phyloP scores from a whole-genome alignment of 805 yeast species.

The Candida insectalens region DNA sequence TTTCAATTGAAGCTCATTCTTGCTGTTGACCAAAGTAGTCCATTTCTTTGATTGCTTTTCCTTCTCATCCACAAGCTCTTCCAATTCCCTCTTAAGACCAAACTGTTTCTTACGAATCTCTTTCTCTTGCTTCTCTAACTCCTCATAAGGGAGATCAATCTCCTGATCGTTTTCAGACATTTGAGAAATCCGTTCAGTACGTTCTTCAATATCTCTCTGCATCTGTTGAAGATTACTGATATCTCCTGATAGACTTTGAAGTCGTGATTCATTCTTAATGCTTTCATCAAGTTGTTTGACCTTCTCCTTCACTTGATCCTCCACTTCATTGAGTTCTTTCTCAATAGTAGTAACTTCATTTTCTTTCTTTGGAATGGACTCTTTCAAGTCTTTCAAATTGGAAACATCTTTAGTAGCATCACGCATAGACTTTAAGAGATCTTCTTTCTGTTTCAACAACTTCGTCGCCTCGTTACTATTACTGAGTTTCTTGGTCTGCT shows the following conservation, averaged over 20 bases:
- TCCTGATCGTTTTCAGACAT: conserved; percentile 8
- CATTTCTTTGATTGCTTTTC: conserved; percentile 35
- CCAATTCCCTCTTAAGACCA: conserved; percentile 26
- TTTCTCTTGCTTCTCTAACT: conserved; percentile 35
- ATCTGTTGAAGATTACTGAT: conserved; percentile 2
- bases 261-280: conserved; percentile 2
- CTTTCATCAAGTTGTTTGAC: not conserved
- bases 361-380: conserved; percentile 6
- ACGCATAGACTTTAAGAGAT: conserved; percentile 18
- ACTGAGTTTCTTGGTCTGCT: conserved; percentile 14
- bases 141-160: conserved; percentile 28
- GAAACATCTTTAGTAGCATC: conserved; percentile 20
- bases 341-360: not conserved
- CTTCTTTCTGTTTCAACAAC: conserved; percentile 19
- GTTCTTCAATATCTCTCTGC: conserved; percentile 6
- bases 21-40: conserved; percentile 33
- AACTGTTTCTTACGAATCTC: conserved; percentile 31
- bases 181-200: conserved; percentile 4
- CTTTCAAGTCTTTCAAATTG: conserved; percentile 21
- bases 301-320: conserved; percentile 5
- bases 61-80: conserved; percentile 28
- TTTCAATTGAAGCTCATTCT: conserved; percentile 42
- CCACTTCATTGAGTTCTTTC: not conserved
- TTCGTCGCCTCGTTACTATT: conserved; percentile 10
- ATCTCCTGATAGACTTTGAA: conserved; percentile 7